Evolutionary conservation across 2,329 filamentous ascomycete species (phyloP).

Genomic region (Periglandula ipomoeae): DNA sequence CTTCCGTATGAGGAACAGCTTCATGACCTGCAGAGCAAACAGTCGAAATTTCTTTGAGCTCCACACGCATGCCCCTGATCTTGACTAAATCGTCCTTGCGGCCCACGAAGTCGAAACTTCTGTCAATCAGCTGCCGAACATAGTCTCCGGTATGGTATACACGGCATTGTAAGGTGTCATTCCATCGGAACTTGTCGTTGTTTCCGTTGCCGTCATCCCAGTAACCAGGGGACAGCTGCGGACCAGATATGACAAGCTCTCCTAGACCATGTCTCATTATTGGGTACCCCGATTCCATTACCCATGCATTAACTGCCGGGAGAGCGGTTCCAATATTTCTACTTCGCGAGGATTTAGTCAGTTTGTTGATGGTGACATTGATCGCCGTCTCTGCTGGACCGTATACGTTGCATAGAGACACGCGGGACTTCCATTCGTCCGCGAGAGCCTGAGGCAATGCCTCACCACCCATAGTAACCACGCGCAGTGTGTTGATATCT

Average conservation of each 20-base stretch:
- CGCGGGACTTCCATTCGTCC: slow-evolving; percentile 34
- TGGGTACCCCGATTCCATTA: slow-evolving; percentile 19
- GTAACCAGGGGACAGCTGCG: slow-evolving; percentile 28
- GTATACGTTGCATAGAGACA: slow-evolving; percentile 14
- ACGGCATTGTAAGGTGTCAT: background rate
- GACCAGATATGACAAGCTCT: slow-evolving; percentile 53
- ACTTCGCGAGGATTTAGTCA: slow-evolving; percentile 11
- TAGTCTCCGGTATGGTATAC: slow-evolving; percentile 26
- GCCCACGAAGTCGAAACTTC: slow-evolving; percentile 15
- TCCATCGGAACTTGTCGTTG: slow-evolving; percentile 6
- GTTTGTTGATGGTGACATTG: slow-evolving; percentile 16
- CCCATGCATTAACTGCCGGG: slow-evolving; percentile 12
- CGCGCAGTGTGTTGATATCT: slow-evolving; percentile 33
- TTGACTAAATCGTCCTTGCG: slow-evolving; percentile 16
- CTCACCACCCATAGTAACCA: slow-evolving; percentile 54
- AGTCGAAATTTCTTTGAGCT: slow-evolving; percentile 16
- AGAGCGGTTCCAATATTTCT: slow-evolving; percentile 17
- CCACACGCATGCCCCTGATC: slow-evolving; percentile 16
- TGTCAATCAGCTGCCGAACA: slow-evolving; percentile 16
- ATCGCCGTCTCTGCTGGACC: slow-evolving; percentile 19
- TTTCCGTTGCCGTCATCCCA: slow-evolving; percentile 9
- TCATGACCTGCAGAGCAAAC: background rate
- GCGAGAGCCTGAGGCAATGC: slow-evolving; percentile 48
- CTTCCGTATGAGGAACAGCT: background rate
- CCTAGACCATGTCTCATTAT: slow-evolving; percentile 48